Conservation (phyloP, 345 rosid species). For the Atalantia buxifolia region DNA sequence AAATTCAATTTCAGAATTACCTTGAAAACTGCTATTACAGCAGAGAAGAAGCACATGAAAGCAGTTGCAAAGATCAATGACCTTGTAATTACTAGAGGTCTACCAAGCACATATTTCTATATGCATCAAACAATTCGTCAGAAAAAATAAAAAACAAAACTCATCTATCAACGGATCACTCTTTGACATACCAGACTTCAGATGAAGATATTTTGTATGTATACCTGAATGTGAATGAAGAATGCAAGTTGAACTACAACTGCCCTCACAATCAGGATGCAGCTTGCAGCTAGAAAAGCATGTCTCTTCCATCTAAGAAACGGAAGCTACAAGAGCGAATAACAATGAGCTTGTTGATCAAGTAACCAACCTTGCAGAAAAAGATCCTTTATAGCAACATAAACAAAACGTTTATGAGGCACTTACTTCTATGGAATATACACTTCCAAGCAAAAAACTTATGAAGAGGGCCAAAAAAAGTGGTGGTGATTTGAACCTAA, state of each 20-base stretch:
- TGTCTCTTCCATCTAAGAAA: slow-evolving; percentile 39
- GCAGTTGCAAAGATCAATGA: slow-evolving; percentile 27
- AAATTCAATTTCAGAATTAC: slow-evolving; percentile 10
- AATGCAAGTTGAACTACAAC: slow-evolving; percentile 31
- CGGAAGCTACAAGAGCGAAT: slow-evolving; percentile 28
- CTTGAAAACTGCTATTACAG: slow-evolving; percentile 33
- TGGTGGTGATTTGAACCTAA: slow-evolving; percentile 28
- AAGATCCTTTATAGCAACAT: neutral
- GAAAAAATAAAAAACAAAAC: no score
- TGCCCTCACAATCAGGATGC: slow-evolving; percentile 30
- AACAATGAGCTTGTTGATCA: neutral
- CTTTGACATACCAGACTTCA: neutral
- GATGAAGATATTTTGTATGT: no score
- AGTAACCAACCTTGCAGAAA: neutral
- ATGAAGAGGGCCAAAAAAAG: slow-evolving; percentile 21
- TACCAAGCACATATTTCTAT: slow-evolving; percentile 38
- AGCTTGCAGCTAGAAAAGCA: slow-evolving; percentile 29
- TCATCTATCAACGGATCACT: neutral
- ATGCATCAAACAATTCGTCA: neutral
- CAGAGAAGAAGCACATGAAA: slow-evolving; percentile 35
- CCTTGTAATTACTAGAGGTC: slow-evolving; percentile 20
- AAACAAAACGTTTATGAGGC: neutral
- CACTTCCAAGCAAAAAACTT: slow-evolving; percentile 27
- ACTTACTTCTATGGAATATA: slow-evolving; percentile 36
- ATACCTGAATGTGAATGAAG: slow-evolving; percentile 32